Conservation (phyloP, 129 eudicot genomes). For the Pseudognaphalium luteoalbum region DNA sequence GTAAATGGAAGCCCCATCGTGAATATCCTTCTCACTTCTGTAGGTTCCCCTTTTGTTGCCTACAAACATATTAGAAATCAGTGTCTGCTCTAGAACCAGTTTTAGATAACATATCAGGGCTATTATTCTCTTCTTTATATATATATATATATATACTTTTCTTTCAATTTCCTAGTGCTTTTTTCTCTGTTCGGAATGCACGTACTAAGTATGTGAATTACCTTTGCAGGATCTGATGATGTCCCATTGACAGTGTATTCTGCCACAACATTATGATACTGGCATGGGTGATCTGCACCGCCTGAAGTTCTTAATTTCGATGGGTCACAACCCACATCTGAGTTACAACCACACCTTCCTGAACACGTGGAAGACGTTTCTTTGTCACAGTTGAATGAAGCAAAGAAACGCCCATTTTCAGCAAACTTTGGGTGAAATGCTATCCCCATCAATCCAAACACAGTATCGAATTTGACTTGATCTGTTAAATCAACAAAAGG, state of each 20-base stretch:
- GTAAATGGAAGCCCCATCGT: conserved; percentile 85
- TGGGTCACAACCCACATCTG: conserved; percentile 89
- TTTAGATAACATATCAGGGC: neutral
- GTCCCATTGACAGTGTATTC: conserved; percentile 85
- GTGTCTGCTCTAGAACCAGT: neutral
- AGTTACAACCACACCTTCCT: conserved; percentile 89
- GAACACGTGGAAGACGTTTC: conserved; percentile 56
- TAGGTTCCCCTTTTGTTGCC: conserved; percentile 66
- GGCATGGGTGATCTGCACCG: conserved; percentile 47
- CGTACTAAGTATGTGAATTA: conserved; percentile 18
- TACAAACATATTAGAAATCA: conserved; percentile 23
- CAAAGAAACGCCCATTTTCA: conserved; percentile 77
- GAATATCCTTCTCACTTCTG: conserved; percentile 76
- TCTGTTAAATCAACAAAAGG: conserved; percentile 89
- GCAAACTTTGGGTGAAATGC: conserved; percentile 90
- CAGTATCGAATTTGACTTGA: conserved; percentile 62
- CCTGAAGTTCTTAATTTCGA: conserved; percentile 44
- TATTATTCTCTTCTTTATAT: neutral
- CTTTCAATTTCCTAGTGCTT: neutral
- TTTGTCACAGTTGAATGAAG: conserved; percentile 87
- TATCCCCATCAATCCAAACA: conserved; percentile 81
- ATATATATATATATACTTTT: too few species aligned
- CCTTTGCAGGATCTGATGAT: conserved; percentile 64
- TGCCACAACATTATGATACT: conserved; percentile 66
- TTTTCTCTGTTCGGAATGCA: neutral